Conservation (phyloP, 345 rosid species). For the Salix udensis region DNA sequence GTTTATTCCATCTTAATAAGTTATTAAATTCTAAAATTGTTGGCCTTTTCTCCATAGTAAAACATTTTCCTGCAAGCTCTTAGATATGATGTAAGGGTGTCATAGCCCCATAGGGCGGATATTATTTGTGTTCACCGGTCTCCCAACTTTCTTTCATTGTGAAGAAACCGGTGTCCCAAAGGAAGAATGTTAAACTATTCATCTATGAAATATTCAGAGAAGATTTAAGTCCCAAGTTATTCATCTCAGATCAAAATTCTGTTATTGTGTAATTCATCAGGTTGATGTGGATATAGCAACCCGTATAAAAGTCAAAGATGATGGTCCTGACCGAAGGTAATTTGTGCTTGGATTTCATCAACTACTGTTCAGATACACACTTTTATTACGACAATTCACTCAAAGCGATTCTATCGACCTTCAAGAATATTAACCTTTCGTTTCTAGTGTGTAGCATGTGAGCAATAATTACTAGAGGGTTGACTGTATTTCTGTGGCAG, state of each 20-base stretch:
- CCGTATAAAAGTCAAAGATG: slow-evolving; percentile 55
- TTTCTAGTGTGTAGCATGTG: not conserved
- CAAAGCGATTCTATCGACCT: not conserved
- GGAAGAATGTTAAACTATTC: not conserved
- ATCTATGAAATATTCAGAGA: slow-evolving; percentile 5
- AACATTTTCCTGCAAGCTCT: not conserved
- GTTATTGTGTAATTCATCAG: slow-evolving; percentile 36
- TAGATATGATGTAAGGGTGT: not conserved
- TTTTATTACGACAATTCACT: not conserved
- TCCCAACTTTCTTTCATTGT: not conserved
- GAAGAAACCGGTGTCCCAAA: not conserved
- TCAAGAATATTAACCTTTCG: not conserved
- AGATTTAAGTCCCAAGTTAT: slow-evolving; percentile 1
- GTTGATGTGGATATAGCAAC: slow-evolving; percentile 97
- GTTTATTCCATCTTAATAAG: not conserved
- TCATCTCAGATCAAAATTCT: slow-evolving; percentile 11
- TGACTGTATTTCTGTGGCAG: slow-evolving; percentile 31
- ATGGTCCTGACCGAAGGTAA: slow-evolving; percentile 83
- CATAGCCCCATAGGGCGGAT: not conserved
- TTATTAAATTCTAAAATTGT: slow-evolving; percentile 13
- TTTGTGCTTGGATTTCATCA: slow-evolving; percentile 9
- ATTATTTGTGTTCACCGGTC: not conserved
- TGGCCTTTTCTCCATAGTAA: slow-evolving; percentile 5
- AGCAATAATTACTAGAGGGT: not conserved
- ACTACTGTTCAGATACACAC: not conserved